Evolutionary conservation across 2,329 filamentous ascomycete genomes (phyloP), one percentile per base, ranked within the genome.

Genomic region (Diplodia corticola): DNA sequence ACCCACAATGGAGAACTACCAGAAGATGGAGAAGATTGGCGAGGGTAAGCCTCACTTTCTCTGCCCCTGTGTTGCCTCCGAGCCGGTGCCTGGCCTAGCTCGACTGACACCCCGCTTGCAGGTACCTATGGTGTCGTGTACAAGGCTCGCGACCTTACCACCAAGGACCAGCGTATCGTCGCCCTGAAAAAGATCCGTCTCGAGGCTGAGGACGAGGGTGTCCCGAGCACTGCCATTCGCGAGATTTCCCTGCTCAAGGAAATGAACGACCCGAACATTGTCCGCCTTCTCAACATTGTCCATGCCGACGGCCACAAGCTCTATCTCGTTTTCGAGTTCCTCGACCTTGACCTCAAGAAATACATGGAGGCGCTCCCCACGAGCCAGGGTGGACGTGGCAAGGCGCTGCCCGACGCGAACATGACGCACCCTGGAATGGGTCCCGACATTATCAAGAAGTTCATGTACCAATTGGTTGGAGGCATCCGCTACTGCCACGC

Each of bases 121-220:
- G 93, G 93, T 74, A 97, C 93, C 17, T 97, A 97, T 77, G 93
- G 93, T 79, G 93, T 97, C 69, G 93, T 97, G 69, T 97, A 97
- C 87, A 96, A 96, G 80, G 93, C 93, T 67, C 88, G 90, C 71
- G 93, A 97, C 78, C 89, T 97, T 68, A 87, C 87, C 70, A 89
- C 93, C 75, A 85, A 86, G 71, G 91, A 91, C 74, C 79, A 82
- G 54, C 90, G 91, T 73, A 95, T 97, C 73, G 93, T 97, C 69
- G 93, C 93, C 24, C 83, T 97, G 72, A 97, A 97, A 85, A 97
- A 97, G 83, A 97, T 97, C 74, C 91, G 93, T 69, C 90, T 97
- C 73, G 93, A 97, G 76, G 92, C 93, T 69, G 93, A 97, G 82
- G 93, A 97, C 81, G 93, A 97, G 78, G 93, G 93, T 71, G 92